A percentile compares a stretch with the other conserved stretches of the same genome.
Conservation (phyloP, 108 stramenopile species). For the Seminavis robusta region DNA sequence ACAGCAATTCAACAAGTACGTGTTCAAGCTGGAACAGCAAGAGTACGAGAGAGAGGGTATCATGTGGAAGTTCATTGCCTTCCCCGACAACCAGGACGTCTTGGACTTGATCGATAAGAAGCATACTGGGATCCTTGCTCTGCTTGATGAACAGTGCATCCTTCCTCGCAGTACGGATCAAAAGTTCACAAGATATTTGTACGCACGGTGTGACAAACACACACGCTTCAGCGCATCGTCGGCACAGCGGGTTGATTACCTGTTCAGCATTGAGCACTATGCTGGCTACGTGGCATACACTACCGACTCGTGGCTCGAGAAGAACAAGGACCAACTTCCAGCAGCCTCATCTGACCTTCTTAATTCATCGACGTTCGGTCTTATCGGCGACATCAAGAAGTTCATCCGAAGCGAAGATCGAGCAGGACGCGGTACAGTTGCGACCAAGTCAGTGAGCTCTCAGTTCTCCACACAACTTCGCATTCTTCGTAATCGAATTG, state of each 20-base stretch:
- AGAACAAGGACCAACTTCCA: conserved; percentile 89
- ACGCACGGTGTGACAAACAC: conserved; percentile 76
- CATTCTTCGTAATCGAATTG: conserved; percentile 78
- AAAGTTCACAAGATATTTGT: conserved; percentile 86
- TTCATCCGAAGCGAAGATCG: conserved; percentile 71
- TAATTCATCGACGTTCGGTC: conserved; percentile 58
- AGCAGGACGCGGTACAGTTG: conserved; percentile 70
- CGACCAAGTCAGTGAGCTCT: conserved; percentile 74
- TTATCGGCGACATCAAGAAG: conserved; percentile 48
- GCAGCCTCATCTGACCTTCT: conserved; percentile 65
- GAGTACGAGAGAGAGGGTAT: conserved; percentile 95
- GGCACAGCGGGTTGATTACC: conserved; percentile 65
- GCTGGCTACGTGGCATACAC: conserved; percentile 88
- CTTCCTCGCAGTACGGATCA: conserved; percentile 88
- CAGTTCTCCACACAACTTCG: conserved; percentile 85
- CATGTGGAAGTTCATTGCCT: conserved; percentile 89
- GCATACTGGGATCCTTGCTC: conserved; percentile 85
- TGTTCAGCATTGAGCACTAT: conserved; percentile 89
- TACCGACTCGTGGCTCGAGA: conserved; percentile 81
- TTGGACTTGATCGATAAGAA: conserved; percentile 94
- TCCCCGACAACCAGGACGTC: conserved; percentile 96
- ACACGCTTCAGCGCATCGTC: conserved; percentile 63
- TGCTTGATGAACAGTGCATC: conserved; percentile 94
- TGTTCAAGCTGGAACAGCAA: conserved; percentile 96
- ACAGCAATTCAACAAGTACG: conserved; percentile 98